Base-by-base conservation (phyloP, 1,284 basidiomycete genomes). In the Baeospora myosura region DNA sequence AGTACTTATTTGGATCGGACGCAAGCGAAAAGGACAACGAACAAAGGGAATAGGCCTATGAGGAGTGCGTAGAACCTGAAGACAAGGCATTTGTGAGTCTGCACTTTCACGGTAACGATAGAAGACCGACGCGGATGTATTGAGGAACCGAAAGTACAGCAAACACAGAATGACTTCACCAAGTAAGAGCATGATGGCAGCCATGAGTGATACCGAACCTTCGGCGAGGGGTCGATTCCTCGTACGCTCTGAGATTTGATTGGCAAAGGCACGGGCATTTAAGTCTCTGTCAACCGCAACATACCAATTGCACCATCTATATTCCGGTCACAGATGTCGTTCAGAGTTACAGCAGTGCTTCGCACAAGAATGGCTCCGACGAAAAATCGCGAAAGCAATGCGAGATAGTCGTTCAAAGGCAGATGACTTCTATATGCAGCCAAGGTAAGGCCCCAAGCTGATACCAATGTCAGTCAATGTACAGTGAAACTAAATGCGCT, bases 201-300 rank as follows among this genome's bases (percentile, higher is more conserved):
- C 32, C 8, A 17, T 14, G 16, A 33, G 8, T 8, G 8, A 8
- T 8, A 33, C 16, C 7, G 12, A 18, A 8, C 32, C 32, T 14
- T 33, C 32, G 8, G 32, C 22, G 12, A 18, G 35, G 10, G 35
- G 35, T 14, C 35, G 35, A 20, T 17, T 37, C 35, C 23, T 37
- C 21, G 35, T 37, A 23, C 35, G 35, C 22, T 37, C 35, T 37
- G 22, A 10, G 16, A n/a, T n/a, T 24, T 10, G 12, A 5, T 37
- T 5, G 12, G 22, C 8, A 5, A 22, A 24, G 6, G 5, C 7
- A 10, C 35, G 7, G 21, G 8, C 35, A 37, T n/a, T 5, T 37
- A 22, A 8, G 23, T 18, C 10, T 12, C 11, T 5, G 20, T 11
- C 5, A 8, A 8, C 16, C 10, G 21, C 11, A 10, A 18, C 35